Conservation (phyloP, 1,284 basidiomycete species). For the Moesziomyces aphidis region DNA sequence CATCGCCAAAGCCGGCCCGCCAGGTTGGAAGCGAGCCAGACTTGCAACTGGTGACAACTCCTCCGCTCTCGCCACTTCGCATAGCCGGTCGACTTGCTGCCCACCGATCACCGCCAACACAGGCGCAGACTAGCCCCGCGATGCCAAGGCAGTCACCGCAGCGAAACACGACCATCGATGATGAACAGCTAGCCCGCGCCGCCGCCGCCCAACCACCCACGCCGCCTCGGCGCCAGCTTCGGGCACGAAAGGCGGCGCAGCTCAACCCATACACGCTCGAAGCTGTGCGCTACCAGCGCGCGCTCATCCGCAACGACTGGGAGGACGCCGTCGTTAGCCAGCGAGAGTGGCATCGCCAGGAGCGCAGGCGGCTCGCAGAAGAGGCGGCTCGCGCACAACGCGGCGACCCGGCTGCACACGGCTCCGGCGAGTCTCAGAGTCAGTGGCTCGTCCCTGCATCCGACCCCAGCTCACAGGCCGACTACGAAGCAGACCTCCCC, state of each 20-base stretch:
- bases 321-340: conserved; percentile 68
- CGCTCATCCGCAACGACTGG: conserved; percentile 68
- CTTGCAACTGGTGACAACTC: conserved; percentile 2
- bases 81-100: conserved; percentile 7
- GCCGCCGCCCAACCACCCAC: conserved; percentile 39
- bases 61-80: conserved; percentile 18
- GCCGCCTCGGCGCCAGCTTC: conserved; percentile 55
- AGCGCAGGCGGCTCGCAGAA: conserved; percentile 35
- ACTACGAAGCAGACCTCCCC: conserved; percentile 17
- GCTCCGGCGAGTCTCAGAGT: conserved; percentile 31
- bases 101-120: conserved; percentile 4
- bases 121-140: not conserved
- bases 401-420: conserved; percentile 13
- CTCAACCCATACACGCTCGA: conserved; percentile 69
- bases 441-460: conserved; percentile 45
- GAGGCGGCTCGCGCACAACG: conserved; percentile 34
- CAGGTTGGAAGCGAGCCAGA: not conserved
- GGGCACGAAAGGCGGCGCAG: conserved; percentile 66
- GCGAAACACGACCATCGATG: conserved; percentile 1
- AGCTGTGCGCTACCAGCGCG: conserved; percentile 63
- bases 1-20: not conserved
- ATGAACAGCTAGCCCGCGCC: conserved; percentile 27
- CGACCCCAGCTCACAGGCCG: conserved; percentile 38
- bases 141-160: not conserved
- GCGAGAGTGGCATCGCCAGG: conserved; percentile 54